phyloP scores from a whole-genome alignment of 495 filamentous ascomycete species.

The Apodospora peruviana region DNA sequence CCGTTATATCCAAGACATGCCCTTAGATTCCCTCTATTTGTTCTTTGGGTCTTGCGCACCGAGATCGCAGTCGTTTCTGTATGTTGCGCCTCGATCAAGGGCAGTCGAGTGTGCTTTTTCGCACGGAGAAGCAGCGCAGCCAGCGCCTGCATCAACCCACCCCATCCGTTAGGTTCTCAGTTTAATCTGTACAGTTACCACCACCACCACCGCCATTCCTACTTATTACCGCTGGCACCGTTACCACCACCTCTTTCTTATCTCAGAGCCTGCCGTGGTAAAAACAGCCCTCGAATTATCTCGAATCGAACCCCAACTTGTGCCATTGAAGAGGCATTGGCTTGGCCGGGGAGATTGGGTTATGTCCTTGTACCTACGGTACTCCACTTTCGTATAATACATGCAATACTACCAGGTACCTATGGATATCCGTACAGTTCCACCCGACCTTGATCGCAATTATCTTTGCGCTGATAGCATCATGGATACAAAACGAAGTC shows the following conservation, averaged over 20 bases:
- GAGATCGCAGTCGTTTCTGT: not conserved
- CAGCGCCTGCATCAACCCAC: slow-evolving; percentile 9
- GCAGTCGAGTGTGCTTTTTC: slow-evolving; percentile 5
- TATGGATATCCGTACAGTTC: too few species aligned
- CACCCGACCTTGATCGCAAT: too few species aligned
- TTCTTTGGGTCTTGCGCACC: slow-evolving; percentile 1
- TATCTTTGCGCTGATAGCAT: too few species aligned
- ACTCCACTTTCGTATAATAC: not conserved
- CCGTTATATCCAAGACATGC: not conserved
- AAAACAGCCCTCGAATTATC: too few species aligned
- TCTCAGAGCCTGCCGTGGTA: too few species aligned
- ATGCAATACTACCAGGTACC: too few species aligned
- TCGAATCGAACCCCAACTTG: too few species aligned
- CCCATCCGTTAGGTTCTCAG: too few species aligned
- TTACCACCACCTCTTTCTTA: too few species aligned
- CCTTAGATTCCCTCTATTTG: not conserved
- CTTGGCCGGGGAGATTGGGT: not conserved
- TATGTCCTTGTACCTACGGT: not conserved
- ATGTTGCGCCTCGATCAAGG: slow-evolving; percentile 5
- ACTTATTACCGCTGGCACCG: too few species aligned
- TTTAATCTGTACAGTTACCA: not conserved
- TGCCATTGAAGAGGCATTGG: slow-evolving; percentile 2
- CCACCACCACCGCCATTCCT: not conserved
- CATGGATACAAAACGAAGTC: too few species aligned
- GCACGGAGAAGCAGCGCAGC: slow-evolving; percentile 5